Evolutionary conservation across 345 rosid species (phyloP).

Genomic region (Kernera saxatilis): DNA sequence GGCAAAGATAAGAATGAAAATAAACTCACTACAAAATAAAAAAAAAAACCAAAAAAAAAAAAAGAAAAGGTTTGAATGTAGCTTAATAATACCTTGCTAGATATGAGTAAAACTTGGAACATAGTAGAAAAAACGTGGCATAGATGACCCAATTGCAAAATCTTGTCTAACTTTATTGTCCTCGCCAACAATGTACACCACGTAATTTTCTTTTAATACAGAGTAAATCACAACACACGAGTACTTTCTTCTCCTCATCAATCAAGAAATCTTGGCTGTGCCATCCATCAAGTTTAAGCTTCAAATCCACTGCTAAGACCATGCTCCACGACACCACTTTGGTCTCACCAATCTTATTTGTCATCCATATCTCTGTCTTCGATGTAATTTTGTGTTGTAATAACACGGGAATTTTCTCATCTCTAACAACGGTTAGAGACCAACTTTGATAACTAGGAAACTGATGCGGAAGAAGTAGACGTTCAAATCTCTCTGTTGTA

Average conservation of each 20-base stretch:
- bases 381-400: neutral
- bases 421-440: neutral
- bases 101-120: neutral
- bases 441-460: accelerated
- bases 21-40: too few species aligned
- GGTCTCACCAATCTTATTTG: neutral
- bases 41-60: too few species aligned
- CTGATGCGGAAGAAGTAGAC: neutral
- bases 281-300: accelerated
- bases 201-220: too few species aligned
- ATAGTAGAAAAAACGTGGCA: neutral
- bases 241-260: neutral
- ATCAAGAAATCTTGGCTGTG: neutral
- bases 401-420: neutral
- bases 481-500: neutral
- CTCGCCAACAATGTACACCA: neutral
- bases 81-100: too few species aligned
- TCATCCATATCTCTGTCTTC: neutral
- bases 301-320: neutral
- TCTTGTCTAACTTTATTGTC: neutral
- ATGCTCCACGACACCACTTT: neutral
- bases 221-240: neutral
- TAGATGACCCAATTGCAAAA: neutral
- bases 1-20: too few species aligned
- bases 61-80: too few species aligned